Conservation (phyloP, 805 yeast species). For the Barnettozyma californica region DNA sequence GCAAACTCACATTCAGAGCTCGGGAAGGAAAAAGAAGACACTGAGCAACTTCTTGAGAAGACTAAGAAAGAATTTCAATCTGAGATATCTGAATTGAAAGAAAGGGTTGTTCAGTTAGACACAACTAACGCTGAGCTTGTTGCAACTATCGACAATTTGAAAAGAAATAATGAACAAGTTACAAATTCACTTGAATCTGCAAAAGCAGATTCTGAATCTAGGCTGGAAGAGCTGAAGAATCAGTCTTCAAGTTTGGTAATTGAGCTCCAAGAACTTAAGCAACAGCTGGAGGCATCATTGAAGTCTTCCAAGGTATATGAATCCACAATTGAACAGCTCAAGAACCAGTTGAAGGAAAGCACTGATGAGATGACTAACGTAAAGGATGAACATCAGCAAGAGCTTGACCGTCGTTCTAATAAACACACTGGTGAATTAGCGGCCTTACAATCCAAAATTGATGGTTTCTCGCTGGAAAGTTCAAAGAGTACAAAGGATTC, state of each 20-base stretch:
- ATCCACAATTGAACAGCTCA: constrained; percentile 10
- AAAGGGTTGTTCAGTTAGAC: constrained; percentile 12
- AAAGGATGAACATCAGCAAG: constrained; percentile 10
- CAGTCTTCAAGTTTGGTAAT: constrained; percentile 6
- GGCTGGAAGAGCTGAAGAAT: constrained; percentile 1
- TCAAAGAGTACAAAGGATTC: neutral
- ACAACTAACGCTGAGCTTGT: constrained; percentile 9
- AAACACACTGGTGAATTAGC: neutral
- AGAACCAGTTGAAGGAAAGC: constrained; percentile 8
- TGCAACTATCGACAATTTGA: constrained; percentile 7
- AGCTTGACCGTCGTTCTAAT: neutral
- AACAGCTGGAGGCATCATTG: constrained; percentile 12
- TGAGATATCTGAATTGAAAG: constrained; percentile 14
- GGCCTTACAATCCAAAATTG: neutral
- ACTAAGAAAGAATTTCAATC: constrained; percentile 6
- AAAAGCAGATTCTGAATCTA: constrained; percentile 1
- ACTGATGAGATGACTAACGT: neutral
- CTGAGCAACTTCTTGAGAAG: constrained; percentile 15
- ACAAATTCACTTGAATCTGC: neutral
- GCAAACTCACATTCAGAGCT: constrained; percentile 30
- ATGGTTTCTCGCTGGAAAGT: neutral
- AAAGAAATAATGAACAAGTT: constrained; percentile 8
- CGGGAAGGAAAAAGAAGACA: constrained; percentile 19
- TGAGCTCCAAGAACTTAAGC: neutral
- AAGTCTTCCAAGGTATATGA: constrained; percentile 5